Evolutionary conservation across 371 early-diverging fungal genomes (phyloP), one percentile per base, ranked within the genome.

Genomic region (Saksenaea vasiformis): DNA sequence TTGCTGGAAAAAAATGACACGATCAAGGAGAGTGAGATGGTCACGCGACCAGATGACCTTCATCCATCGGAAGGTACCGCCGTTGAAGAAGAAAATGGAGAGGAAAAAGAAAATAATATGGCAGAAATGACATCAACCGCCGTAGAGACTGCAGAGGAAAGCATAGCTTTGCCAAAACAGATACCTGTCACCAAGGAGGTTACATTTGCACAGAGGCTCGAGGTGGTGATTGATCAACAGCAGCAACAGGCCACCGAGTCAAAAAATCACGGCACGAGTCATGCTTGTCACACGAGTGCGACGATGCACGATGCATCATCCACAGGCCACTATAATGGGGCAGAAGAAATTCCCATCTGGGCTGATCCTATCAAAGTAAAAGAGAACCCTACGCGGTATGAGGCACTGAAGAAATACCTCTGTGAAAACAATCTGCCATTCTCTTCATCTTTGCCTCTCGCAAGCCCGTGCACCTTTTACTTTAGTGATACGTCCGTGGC

Each of bases 401-500:
- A 67, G 28, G 64, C 63, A 15, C 61, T 68, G 3, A 64, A 66
- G 35, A 24, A 41, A 3, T 78, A 78, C 36, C 58, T 81, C 35
- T 31, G 64, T 9, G 56, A 70, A 47, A 62, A 67, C 22, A n/a
- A 60, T 2, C 54, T 72, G 8, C 31, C 55, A 17, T 38, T 56
- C 34, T 44, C 62, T 26, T 64, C 70, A 0, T 22, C 63, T 1
- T 41, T 80, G n/a, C 74, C 74, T 0, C 55, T 79, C 9, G 31
- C 58, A 5, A 39, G 58, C 5, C 27, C 74, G 14, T 71, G 62
- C 62, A 71, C 70, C 0, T 70, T 86, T 35, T 80, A 83, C 68
- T 85, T 85, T 62, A 79, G 79, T 44, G 85, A 84, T 47, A 82
- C 78, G 11, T 71, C 72, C 5, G 62, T 68, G 2, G 69, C 78